Evolutionary conservation across 2,329 filamentous ascomycete genomes (phyloP).

Genomic region (Microdochium paspali): DNA sequence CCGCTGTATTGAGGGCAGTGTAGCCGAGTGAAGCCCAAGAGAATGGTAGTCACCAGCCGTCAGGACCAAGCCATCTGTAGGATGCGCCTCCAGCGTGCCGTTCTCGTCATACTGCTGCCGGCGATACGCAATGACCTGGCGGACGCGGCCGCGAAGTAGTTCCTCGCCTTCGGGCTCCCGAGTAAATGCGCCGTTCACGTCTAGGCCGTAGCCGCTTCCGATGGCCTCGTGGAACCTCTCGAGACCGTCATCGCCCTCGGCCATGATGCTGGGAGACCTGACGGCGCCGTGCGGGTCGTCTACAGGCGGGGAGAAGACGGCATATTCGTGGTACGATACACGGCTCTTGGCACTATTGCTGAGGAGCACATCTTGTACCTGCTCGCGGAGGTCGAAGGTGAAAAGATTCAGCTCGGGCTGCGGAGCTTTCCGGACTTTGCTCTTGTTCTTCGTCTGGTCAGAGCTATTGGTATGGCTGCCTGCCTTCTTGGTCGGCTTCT

Average conservation of each 20-base stretch:
- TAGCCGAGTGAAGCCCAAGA: slow-evolving; percentile 15
- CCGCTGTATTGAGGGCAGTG: slow-evolving; percentile 14
- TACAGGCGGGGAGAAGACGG: slow-evolving; percentile 13
- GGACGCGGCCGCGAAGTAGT: slow-evolving; percentile 13
- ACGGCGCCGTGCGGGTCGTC: slow-evolving; percentile 8
- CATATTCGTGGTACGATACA: slow-evolving; percentile 20
- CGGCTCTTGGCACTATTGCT: slow-evolving; percentile 12
- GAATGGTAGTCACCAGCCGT: slow-evolving; percentile 16
- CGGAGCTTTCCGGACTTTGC: slow-evolving; percentile 1
- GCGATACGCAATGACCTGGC: slow-evolving; percentile 17
- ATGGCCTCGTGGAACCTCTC: slow-evolving; percentile 17
- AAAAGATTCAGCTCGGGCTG: slow-evolving; percentile 16
- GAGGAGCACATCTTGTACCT: slow-evolving; percentile 14
- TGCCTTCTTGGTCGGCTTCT: slow-evolving; percentile 1
- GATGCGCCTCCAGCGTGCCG: slow-evolving; percentile 6
- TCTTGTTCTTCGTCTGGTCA: slow-evolving; percentile 2
- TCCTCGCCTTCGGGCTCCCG: slow-evolving; percentile 12
- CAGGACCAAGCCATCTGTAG: slow-evolving; percentile 13
- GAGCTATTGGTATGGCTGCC: slow-evolving; percentile 4
- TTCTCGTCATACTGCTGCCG: slow-evolving; percentile 6
- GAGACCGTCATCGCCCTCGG: slow-evolving; percentile 14
- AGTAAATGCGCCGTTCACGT: slow-evolving; percentile 17
- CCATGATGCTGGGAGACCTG: slow-evolving; percentile 18
- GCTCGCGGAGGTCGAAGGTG: slow-evolving; percentile 17
- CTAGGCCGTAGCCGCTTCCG: slow-evolving; percentile 13